Evolutionary conservation across 495 filamentous ascomycete genomes (phyloP).

Genomic region (Neurospora africana): DNA sequence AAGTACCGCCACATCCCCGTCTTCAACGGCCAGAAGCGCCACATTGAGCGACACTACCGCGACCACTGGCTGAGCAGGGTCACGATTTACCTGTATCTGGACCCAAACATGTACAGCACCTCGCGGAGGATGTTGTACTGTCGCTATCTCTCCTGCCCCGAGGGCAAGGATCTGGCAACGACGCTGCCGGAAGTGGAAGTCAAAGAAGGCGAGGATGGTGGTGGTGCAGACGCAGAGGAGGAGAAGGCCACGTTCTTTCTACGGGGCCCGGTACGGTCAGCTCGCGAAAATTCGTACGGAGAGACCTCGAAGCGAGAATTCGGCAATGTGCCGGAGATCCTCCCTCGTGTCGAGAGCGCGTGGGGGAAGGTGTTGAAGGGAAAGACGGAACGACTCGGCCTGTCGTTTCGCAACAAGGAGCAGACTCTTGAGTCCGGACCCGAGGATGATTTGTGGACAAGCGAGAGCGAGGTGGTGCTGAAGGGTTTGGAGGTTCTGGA

Average conservation of each 20-base stretch:
- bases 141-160: not conserved
- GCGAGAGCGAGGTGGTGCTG: not conserved
- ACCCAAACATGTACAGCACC: not conserved
- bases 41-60: not conserved
- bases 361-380: not conserved
- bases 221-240: not conserved
- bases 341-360: not conserved
- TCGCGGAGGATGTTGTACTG: not conserved
- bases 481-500: not conserved
- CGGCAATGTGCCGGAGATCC: not conserved
- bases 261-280: not conserved
- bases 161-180: not conserved
- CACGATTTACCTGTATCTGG: not conserved
- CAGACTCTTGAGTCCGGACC: not conserved
- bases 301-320: not conserved
- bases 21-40: not conserved
- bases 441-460: not conserved
- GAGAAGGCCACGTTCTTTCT: not conserved
- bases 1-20: not conserved
- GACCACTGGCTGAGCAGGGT: not conserved
- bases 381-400: not conserved
- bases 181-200: not conserved
- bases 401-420: not conserved
- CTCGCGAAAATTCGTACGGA: not conserved
- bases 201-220: not conserved